Evolutionary conservation across 164 flowering plant species (phyloP).

Genomic region (Magnolia changhungtana): DNA sequence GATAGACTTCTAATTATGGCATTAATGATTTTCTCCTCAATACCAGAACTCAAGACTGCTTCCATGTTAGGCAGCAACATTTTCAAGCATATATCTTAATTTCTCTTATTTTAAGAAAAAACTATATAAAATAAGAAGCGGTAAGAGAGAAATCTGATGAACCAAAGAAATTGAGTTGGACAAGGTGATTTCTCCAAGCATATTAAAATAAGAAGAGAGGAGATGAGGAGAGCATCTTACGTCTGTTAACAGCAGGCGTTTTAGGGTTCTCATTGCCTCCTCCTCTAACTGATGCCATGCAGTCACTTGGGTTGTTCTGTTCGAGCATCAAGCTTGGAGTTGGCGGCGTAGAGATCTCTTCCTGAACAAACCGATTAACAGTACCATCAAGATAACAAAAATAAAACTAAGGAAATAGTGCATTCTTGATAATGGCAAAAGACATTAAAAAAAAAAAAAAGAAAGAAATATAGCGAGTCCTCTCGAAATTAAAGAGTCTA

Average conservation of each 20-base stretch:
- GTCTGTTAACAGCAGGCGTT: constrained; percentile 60
- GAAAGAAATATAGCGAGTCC: background rate
- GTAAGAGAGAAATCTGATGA: too few relatives aligned
- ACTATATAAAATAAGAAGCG: background rate
- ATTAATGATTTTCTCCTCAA: background rate
- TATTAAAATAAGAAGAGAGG: background rate
- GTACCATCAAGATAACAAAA: background rate
- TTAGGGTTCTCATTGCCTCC: constrained; percentile 53
- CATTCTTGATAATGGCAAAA: background rate
- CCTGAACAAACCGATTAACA: constrained; percentile 31
- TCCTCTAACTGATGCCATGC: constrained; percentile 30
- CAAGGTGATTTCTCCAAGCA: background rate
- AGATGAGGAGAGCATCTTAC: constrained; percentile 34
- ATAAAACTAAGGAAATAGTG: background rate
- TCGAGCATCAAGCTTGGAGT: constrained; percentile 44
- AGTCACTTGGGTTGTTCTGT: constrained; percentile 43
- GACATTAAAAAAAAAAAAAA: background rate
- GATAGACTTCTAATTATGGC: background rate
- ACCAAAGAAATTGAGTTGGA: too few relatives aligned
- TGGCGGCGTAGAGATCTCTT: constrained; percentile 56
- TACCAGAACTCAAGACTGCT: background rate
- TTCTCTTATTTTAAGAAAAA: too few relatives aligned
- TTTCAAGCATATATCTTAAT: too few relatives aligned
- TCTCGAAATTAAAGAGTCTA: too few relatives aligned
- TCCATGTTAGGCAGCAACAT: too few relatives aligned